Evolutionary conservation across 768 basidiomycete genomes (phyloP).

Genomic region (Boletellus sp.): DNA sequence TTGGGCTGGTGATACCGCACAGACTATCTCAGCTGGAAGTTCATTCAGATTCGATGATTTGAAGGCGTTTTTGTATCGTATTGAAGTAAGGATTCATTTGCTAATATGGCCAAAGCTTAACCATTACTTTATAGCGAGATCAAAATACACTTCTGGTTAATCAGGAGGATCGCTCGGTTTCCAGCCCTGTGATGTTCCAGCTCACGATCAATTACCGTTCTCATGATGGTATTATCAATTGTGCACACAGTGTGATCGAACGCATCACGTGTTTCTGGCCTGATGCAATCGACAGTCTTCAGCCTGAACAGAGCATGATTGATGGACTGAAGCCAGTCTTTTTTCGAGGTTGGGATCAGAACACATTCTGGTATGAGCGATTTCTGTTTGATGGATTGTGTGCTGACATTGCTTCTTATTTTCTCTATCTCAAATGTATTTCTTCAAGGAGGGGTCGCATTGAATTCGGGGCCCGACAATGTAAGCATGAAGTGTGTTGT

Average conservation of each 20-base stretch:
- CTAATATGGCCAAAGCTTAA: not conserved
- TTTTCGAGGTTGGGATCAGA: constrained; percentile 45
- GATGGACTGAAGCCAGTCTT: constrained; percentile 57
- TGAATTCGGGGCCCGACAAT: constrained; percentile 65
- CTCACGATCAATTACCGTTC: constrained; percentile 66
- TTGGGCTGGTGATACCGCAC: constrained; percentile 80
- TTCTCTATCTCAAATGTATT: constrained; percentile 9
- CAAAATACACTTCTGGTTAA: constrained; percentile 8
- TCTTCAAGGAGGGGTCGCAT: constrained; percentile 41
- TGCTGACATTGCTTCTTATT: not conserved
- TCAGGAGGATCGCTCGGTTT: constrained; percentile 14
- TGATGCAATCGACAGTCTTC: constrained; percentile 56
- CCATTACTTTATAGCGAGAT: constrained; percentile 17
- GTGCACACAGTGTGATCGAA: constrained; percentile 60
- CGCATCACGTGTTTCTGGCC: constrained; percentile 62
- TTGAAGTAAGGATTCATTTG: constrained; percentile 45
- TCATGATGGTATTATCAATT: constrained; percentile 68
- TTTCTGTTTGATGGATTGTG: constrained; percentile 54
- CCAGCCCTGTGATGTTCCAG: constrained; percentile 45
- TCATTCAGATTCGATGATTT: constrained; percentile 70
- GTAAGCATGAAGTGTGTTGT: constrained; percentile 32
- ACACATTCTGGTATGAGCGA: constrained; percentile 46
- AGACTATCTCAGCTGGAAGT: constrained; percentile 71
- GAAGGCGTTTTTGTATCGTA: constrained; percentile 60
- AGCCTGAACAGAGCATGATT: constrained; percentile 51